Evolutionary conservation across 2,329 filamentous ascomycete genomes (phyloP).

Genomic region (Paraphoma sp.): DNA sequence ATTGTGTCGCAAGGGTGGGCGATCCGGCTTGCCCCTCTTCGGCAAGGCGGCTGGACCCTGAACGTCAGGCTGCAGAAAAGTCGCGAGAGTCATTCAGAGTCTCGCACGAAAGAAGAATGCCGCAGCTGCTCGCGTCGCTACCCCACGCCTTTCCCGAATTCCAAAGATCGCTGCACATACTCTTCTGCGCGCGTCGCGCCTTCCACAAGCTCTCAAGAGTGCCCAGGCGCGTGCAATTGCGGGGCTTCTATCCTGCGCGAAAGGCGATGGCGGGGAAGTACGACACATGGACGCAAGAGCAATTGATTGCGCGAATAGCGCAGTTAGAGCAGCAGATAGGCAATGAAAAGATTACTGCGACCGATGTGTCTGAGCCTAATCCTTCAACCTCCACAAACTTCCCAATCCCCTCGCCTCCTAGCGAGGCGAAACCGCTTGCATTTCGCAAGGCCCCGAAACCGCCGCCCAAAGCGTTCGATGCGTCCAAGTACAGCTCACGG

Average conservation of each 20-base stretch:
- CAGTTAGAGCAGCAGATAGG: conserved; percentile 36
- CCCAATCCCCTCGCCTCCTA: conserved; percentile 2
- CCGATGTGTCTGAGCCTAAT: conserved; percentile 2
- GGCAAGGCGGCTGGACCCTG: conserved; percentile 28
- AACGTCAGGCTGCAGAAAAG: conserved; percentile 32
- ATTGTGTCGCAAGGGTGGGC: too few relatives aligned
- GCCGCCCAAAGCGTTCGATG: conserved; percentile 69
- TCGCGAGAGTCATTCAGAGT: conserved; percentile 20
- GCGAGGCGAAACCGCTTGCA: conserved; percentile 12
- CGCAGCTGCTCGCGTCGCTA: conserved; percentile 26
- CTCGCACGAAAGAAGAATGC: conserved; percentile 36
- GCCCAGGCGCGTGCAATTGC: conserved; percentile 28
- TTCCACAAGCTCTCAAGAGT: conserved; percentile 45
- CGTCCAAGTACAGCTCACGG: conserved; percentile 80
- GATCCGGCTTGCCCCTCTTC: conserved; percentile 5
- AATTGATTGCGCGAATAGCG: conserved; percentile 42
- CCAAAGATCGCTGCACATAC: conserved; percentile 28
- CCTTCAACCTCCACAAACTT: conserved; percentile 7
- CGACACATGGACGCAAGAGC: conserved; percentile 41
- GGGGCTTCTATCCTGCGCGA: conserved; percentile 12
- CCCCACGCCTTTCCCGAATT: conserved; percentile 37
- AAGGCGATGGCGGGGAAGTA: conserved; percentile 35
- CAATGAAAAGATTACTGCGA: neutral
- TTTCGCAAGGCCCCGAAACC: conserved; percentile 43
- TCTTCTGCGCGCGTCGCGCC: conserved; percentile 35